Evolutionary conservation across 345 rosid genomes (phyloP), one percentile per base, ranked within the genome.

Genomic region (Triadica sebifera): DNA sequence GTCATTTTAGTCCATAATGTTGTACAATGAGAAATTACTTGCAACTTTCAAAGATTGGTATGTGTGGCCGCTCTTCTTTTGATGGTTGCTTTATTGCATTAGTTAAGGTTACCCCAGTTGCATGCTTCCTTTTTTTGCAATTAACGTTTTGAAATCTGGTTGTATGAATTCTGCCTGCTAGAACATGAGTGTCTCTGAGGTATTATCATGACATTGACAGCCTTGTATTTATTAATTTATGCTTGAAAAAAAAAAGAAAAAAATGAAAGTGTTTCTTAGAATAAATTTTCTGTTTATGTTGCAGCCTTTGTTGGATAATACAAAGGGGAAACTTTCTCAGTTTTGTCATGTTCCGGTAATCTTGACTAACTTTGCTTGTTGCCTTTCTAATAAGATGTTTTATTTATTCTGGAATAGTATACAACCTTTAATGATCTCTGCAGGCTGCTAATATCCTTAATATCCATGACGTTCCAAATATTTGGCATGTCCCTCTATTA

Each of bases 331-430:
- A 62, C 79, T 80, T 16, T 80, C 83, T 52, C 83, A 80, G 66
- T 80, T 80, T 76, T 80, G 83, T 67, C 83, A 74, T 73, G 75
- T 76, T 71, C 84, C 96, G 85, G 98, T 92, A 89, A 74, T 73
- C 73, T 71, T 62, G 55, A 16, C 34, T 34, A 65, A 71, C 17
- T 81, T 70, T 72, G 47, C 37, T 55, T 65, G 19, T 71, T 66
- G 24, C 73, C 43, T 74, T 49, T 71, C 43, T 73, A 9, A 12
- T 66, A 49, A 49, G 8, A 5, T 22, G 53, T 55, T 53, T 25
- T 3, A 8, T 52, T 10, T 29, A 51, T 67, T 22, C 47, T 13
- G 71, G 66, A 17, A 17, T 71, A n/a, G 34, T 10, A 75, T 59
- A 29, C 59, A 37, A 49, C 63, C 43, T 46, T 17, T 52, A 49